Conservation (phyloP, 1,284 basidiomycete species). For the Microbotryum saponariae region DNA sequence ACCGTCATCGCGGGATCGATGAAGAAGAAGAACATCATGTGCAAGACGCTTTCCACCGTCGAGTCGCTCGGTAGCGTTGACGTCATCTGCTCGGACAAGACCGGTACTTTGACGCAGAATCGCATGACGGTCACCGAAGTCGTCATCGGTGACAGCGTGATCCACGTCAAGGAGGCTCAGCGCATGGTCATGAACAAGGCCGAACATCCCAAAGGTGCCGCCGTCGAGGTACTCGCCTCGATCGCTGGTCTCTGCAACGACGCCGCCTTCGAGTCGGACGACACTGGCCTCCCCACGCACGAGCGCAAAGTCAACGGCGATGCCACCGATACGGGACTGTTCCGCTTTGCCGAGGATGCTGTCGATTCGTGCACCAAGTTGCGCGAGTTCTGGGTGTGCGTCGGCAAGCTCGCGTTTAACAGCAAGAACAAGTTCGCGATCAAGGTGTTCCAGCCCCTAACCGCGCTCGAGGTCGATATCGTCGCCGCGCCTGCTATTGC, state of each 20-base stretch:
- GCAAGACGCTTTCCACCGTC: constrained; percentile 55
- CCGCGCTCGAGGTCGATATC: too few relatives aligned
- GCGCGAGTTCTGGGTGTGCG: not conserved
- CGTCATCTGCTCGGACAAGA: constrained; percentile 56
- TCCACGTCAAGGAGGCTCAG: constrained; percentile 8
- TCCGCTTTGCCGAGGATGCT: constrained; percentile 11
- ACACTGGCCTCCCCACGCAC: constrained; percentile 43
- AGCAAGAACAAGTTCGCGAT: constrained; percentile 20
- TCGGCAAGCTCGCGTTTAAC: constrained; percentile 15
- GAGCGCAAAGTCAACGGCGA: constrained; percentile 54
- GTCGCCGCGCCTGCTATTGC: too few relatives aligned
- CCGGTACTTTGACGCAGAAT: constrained; percentile 49
- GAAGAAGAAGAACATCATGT: constrained; percentile 53
- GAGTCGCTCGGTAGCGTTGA: constrained; percentile 55
- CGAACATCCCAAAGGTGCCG: too few relatives aligned
- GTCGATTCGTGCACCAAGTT: not conserved
- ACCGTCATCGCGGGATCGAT: constrained; percentile 46
- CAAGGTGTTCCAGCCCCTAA: constrained; percentile 13
- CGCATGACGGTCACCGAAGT: constrained; percentile 44
- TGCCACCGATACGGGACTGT: constrained; percentile 32
- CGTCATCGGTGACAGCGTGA: not conserved
- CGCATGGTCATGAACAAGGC: too few relatives aligned
- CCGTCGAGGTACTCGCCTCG: constrained; percentile 44
- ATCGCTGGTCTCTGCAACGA: constrained; percentile 56
- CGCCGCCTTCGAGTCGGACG: constrained; percentile 50